Conservation (phyloP, 306 rosid species). For the Ceratonia siliqua region DNA sequence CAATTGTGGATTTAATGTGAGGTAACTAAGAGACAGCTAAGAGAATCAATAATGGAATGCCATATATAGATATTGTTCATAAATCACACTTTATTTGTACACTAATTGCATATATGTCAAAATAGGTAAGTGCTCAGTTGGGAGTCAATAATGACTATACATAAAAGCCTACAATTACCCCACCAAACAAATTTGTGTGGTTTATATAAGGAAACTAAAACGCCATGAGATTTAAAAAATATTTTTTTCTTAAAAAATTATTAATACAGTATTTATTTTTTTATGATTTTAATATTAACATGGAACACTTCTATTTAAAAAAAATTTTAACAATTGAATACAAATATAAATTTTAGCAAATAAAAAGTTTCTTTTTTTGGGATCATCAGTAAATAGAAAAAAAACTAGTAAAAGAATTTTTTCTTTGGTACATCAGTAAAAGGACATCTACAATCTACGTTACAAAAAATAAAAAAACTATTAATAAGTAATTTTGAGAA, state of each 20-base stretch:
- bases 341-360: too few relatives aligned
- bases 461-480: too few relatives aligned
- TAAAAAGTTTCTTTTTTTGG: not conserved
- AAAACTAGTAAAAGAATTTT: too few relatives aligned
- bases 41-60: not conserved
- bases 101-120: not conserved
- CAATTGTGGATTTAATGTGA: not conserved
- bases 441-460: too few relatives aligned
- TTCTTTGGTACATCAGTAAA: too few relatives aligned
- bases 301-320: too few relatives aligned
- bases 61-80: not conserved
- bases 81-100: not conserved
- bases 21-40: not conserved
- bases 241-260: too few relatives aligned
- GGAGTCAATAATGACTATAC: not conserved
- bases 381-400: not conserved
- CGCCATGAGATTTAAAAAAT: too few relatives aligned
- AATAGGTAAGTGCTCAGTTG: not conserved
- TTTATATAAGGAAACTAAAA: not conserved
- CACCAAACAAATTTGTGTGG: not conserved
- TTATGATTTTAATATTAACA: too few relatives aligned
- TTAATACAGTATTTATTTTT: too few relatives aligned
- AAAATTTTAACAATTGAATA: too few relatives aligned
- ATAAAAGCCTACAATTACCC: not conserved
- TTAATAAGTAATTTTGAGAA: not conserved